Percentiles rank a stretch among this genome's conserved stretches.
Evolutionary conservation across 2,329 filamentous ascomycete genomes (phyloP).

Genomic region (Phaeosphaeriaceae sp.): DNA sequence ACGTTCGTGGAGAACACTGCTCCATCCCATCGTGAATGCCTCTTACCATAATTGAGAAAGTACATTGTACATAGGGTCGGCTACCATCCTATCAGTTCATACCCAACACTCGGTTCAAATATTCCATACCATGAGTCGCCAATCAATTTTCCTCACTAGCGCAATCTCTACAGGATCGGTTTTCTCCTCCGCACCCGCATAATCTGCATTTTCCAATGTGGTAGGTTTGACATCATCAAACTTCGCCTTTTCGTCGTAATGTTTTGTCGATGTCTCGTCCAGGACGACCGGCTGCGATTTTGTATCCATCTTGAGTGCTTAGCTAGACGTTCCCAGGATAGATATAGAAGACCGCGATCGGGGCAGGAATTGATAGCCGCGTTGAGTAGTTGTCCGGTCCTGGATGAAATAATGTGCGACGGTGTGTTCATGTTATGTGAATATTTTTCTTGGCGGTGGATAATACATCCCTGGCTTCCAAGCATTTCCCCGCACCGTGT

Average conservation of each 20-base stretch:
- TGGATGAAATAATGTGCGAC: background rate
- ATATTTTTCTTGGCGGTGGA: slow-evolving; percentile 19
- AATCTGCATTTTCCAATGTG: slow-evolving; percentile 27
- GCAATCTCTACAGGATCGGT: slow-evolving; percentile 40
- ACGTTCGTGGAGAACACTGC: too few relatives aligned
- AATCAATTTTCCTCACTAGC: slow-evolving; percentile 42
- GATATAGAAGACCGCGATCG: background rate
- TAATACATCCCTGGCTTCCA: slow-evolving; percentile 7
- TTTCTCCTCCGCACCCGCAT: slow-evolving; percentile 40
- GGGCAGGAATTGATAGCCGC: background rate
- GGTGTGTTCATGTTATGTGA: slow-evolving; percentile 1
- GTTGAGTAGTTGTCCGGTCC: background rate
- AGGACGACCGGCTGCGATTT: slow-evolving; percentile 14
- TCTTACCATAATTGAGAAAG: slow-evolving; percentile 40
- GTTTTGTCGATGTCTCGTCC: slow-evolving; percentile 22
- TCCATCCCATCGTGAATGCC: too few relatives aligned
- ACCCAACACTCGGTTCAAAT: background rate
- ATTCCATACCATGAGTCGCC: slow-evolving; percentile 34
- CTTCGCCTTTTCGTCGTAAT: slow-evolving; percentile 28
- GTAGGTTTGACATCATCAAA: slow-evolving; percentile 21
- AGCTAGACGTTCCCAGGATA: background rate
- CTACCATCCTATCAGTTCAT: slow-evolving; percentile 18
- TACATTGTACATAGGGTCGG: slow-evolving; percentile 54
- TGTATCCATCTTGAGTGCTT: slow-evolving; percentile 2
- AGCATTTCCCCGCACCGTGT: slow-evolving; percentile 34